These are phyloP conservation scores for Aspergillus panamensis DNA, from an alignment of 495 filamentous ascomycete species.

Conservation along the genomic window DNA sequence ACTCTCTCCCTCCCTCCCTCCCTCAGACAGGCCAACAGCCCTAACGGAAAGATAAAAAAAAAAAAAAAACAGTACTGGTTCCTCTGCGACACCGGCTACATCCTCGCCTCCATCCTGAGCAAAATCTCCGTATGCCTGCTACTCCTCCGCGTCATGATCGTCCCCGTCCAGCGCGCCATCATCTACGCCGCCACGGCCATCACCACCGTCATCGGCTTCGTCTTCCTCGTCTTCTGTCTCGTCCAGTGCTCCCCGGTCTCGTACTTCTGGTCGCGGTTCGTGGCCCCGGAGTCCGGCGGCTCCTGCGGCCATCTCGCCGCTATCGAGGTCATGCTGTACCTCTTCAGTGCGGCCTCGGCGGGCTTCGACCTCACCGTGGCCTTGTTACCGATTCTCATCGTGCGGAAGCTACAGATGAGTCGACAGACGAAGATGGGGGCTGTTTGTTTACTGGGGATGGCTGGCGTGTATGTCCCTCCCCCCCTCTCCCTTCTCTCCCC, in stretches of 20 bases:
- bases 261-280: conserved; percentile 23
- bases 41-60: no score
- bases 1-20: not conserved
- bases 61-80: conserved; percentile 11
- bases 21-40: not conserved
- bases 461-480: conserved; percentile 19
- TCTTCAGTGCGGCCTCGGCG: conserved; percentile 25
- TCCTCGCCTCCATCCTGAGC: conserved; percentile 17
- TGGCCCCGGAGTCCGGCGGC: not conserved
- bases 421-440: conserved; percentile 16
- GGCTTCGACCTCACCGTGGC: conserved; percentile 26
- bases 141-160: conserved; percentile 20
- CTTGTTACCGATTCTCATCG: conserved; percentile 18
- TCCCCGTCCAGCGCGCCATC: conserved; percentile 7
- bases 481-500: not conserved
- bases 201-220: conserved; percentile 5
- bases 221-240: conserved; percentile 13
- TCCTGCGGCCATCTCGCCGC: conserved; percentile 5
- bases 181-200: conserved; percentile 16
- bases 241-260: conserved; percentile 23
- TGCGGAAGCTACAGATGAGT: conserved; percentile 22
- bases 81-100: conserved; percentile 15
- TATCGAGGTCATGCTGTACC: conserved; percentile 17
- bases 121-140: conserved; percentile 23
- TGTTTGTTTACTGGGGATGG: conserved; percentile 21